Conservation (phyloP, 805 yeast species). For the Saccharomycopsis guyanensis region DNA sequence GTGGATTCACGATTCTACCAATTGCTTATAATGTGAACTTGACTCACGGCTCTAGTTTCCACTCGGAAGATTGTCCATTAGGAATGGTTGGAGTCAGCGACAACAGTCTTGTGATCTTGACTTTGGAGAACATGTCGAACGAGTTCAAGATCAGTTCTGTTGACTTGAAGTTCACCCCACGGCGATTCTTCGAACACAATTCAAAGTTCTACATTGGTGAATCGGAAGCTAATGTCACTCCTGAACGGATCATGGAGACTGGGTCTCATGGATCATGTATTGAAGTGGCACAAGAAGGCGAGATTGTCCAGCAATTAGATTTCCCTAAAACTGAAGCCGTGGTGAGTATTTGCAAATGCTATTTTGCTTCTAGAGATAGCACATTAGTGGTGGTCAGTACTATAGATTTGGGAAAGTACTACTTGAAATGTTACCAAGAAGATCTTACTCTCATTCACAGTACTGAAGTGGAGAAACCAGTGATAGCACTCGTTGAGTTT, state of each 20-base stretch:
- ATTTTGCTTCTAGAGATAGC: slow-evolving; percentile 24
- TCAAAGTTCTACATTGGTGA: slow-evolving; percentile 36
- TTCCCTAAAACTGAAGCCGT: slow-evolving; percentile 24
- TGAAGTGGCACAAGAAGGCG: slow-evolving; percentile 34
- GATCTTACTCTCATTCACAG: slow-evolving; percentile 45
- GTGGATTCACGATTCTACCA: slow-evolving; percentile 17
- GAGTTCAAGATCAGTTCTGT: slow-evolving; percentile 32
- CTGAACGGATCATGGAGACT: slow-evolving; percentile 11
- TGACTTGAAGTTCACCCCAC: slow-evolving; percentile 45
- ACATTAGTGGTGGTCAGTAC: neutral
- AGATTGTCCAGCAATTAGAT: slow-evolving; percentile 30
- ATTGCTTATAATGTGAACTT: slow-evolving; percentile 24
- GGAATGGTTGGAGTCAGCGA: slow-evolving; percentile 61
- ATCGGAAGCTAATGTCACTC: slow-evolving; percentile 32
- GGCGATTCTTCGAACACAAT: slow-evolving; percentile 30
- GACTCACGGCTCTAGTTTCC: slow-evolving; percentile 43
- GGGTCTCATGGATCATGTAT: slow-evolving; percentile 46
- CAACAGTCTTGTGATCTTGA: slow-evolving; percentile 45
- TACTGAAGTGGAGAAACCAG: slow-evolving; percentile 45
- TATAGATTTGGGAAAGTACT: slow-evolving; percentile 21
- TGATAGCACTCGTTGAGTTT: slow-evolving; percentile 45
- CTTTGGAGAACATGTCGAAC: slow-evolving; percentile 35
- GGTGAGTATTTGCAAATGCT: slow-evolving; percentile 28
- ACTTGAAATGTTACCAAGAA: slow-evolving; percentile 31
- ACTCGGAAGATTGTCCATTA: slow-evolving; percentile 51